A percentile compares a stretch with the other conserved stretches of the same genome.
These are phyloP conservation scores for Takashimella tepidaria DNA, from an alignment of 1,284 basidiomycete species.

Conservation along the genomic window DNA sequence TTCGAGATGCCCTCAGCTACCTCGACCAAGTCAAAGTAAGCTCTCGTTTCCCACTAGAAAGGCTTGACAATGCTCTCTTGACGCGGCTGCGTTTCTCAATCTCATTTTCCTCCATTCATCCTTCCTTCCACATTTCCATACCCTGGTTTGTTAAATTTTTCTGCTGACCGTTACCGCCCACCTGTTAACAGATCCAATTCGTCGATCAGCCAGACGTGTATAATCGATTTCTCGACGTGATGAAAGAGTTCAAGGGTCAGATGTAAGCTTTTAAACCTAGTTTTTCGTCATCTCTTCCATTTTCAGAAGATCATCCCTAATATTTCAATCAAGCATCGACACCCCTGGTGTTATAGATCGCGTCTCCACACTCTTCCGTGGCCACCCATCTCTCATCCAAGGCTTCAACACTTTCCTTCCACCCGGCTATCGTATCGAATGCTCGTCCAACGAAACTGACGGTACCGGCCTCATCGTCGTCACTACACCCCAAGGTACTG, in stretches of 20 bases:
- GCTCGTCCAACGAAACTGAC: constrained; percentile 50
- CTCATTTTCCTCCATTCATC: constrained; percentile 9
- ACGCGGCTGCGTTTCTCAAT: no score
- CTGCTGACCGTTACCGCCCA: not conserved
- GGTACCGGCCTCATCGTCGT: constrained; percentile 85
- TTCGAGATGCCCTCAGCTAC: constrained; percentile 87
- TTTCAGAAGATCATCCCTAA: not conserved
- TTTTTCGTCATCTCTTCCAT: constrained; percentile 4
- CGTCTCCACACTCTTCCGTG: constrained; percentile 90
- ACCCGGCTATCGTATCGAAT: constrained; percentile 92
- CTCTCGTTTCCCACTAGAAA: no score
- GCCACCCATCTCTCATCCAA: constrained; percentile 88
- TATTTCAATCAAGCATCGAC: constrained; percentile 66
- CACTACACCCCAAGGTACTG: constrained; percentile 84
- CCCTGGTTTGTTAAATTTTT: no score
- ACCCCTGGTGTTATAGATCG: constrained; percentile 98
- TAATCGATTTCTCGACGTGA: constrained; percentile 95
- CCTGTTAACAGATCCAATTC: constrained; percentile 60
- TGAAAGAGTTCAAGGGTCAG: constrained; percentile 98
- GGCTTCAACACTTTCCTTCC: constrained; percentile 99
- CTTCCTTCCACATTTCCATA: constrained; percentile 1
- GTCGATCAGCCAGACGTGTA: constrained; percentile 90
- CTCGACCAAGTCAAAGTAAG: constrained; percentile 86
- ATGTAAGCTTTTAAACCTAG: constrained; percentile 57
- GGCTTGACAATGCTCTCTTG: no score